Evolutionary conservation across 2,329 filamentous ascomycete species (phyloP).

Genomic region (Fusarium setosum): DNA sequence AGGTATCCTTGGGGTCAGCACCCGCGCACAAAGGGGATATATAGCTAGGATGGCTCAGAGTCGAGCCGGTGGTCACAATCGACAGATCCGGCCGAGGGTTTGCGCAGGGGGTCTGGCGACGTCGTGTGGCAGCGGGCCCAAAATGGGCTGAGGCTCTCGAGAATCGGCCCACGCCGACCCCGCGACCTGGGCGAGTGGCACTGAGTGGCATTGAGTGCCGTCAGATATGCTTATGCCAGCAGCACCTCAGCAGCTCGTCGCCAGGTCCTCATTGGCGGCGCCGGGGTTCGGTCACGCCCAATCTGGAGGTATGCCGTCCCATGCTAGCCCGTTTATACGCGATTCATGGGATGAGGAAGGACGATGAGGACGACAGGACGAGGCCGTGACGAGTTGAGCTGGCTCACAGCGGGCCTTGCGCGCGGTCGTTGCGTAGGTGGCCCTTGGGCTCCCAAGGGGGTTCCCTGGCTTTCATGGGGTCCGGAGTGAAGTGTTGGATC

Average conservation of each 20-base stretch:
- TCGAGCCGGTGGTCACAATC: conserved; percentile 38
- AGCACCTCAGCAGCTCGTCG: conserved; percentile 12
- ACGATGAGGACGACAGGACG: neutral
- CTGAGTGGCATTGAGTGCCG: conserved; percentile 31
- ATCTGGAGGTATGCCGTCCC: conserved; percentile 23
- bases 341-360: conserved; percentile 20
- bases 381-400: conserved; percentile 3
- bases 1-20: conserved; percentile 16
- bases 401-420: conserved; percentile 13
- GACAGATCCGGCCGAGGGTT: conserved; percentile 44
- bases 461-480: conserved; percentile 15
- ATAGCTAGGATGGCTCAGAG: conserved; percentile 31
- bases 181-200: conserved; percentile 34
- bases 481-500: conserved; percentile 19
- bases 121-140: conserved; percentile 49
- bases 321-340: conserved; percentile 1
- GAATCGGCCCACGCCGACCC: conserved; percentile 51
- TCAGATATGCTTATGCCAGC: conserved; percentile 45
- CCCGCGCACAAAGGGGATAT: conserved; percentile 44
- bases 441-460: conserved; percentile 19
- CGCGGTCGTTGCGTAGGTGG: conserved; percentile 17
- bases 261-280: conserved; percentile 21
- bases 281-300: conserved; percentile 24
- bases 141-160: conserved; percentile 50
- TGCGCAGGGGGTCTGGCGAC: conserved; percentile 47